A percentile compares a stretch with the other conserved stretches of the same genome.
Conservation (phyloP, 768 basidiomycete species). For the Trametes elegans region DNA sequence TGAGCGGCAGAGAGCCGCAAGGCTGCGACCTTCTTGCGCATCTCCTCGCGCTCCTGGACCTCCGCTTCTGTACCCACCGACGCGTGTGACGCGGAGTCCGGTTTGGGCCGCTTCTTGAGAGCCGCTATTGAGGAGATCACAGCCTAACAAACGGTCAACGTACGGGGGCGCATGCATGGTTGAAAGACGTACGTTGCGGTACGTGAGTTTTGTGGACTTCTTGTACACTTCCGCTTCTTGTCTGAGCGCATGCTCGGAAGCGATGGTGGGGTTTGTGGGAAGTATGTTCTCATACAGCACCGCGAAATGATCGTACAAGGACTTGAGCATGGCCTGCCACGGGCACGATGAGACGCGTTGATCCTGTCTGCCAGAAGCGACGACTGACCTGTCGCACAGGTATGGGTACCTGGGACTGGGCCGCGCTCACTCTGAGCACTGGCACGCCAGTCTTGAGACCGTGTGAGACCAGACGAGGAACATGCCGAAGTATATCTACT, state of each 20-base stretch:
- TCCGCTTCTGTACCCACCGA: slow-evolving; percentile 80
- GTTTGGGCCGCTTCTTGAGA: slow-evolving; percentile 52
- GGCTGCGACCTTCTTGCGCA: slow-evolving; percentile 49
- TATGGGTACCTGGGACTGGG: slow-evolving; percentile 67
- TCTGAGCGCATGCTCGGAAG: slow-evolving; percentile 73
- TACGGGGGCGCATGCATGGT: slow-evolving; percentile 3
- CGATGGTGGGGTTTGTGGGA: slow-evolving; percentile 54
- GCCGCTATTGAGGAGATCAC: slow-evolving; percentile 50
- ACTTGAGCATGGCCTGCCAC: slow-evolving; percentile 77
- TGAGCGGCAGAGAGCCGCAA: slow-evolving; percentile 51
- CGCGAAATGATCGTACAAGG: slow-evolving; percentile 68
- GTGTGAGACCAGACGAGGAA: neutral
- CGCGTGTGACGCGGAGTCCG: slow-evolving; percentile 56
- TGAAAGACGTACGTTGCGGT: slow-evolving; percentile 64
- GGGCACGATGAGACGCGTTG: too few relatives aligned
- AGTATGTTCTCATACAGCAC: slow-evolving; percentile 62
- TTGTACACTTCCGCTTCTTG: slow-evolving; percentile 83
- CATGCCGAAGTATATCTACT: slow-evolving; percentile 5
- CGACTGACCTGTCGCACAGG: slow-evolving; percentile 71
- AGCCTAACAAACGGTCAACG: slow-evolving; percentile 35
- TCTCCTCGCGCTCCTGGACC: slow-evolving; percentile 51
- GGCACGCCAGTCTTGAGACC: slow-evolving; percentile 55
- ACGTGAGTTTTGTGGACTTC: slow-evolving; percentile 72
- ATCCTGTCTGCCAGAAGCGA: too few relatives aligned
- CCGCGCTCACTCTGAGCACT: slow-evolving; percentile 61